phyloP scores from a whole-genome alignment of 1,284 basidiomycete species.

The Irpex sp. region DNA sequence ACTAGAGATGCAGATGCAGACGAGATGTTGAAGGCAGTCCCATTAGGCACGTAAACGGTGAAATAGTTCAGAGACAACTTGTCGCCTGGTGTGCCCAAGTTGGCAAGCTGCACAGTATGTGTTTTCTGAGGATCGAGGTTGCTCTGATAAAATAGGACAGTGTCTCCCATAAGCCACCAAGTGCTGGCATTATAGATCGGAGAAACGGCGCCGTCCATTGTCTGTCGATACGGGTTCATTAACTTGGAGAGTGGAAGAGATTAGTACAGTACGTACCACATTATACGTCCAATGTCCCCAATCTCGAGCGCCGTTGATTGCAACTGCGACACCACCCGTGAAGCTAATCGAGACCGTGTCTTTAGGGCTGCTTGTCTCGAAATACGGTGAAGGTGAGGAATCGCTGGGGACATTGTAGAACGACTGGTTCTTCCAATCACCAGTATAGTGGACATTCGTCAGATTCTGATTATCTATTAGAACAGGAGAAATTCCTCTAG shows the following conservation, averaged over 20 bases:
- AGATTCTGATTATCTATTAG: conserved; percentile 6
- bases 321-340: conserved; percentile 9
- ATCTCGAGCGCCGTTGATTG: conserved; percentile 7
- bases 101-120: conserved; percentile 5
- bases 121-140: conserved; percentile 3
- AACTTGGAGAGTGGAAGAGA: neutral
- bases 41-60: conserved; percentile 6
- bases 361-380: conserved; percentile 3
- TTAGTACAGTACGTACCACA: conserved; percentile 4
- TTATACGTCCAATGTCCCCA: conserved; percentile 15
- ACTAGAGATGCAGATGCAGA: neutral
- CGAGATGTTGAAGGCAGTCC: neutral
- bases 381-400: conserved; percentile 3
- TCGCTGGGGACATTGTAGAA: conserved; percentile 6
- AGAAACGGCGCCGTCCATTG: conserved; percentile 3
- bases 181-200: conserved; percentile 8
- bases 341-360: conserved; percentile 9
- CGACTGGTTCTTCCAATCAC: conserved; percentile 4
- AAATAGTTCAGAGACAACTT: conserved; percentile 9
- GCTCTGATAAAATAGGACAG: conserved; percentile 10
- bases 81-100: conserved; percentile 4
- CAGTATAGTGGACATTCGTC: conserved; percentile 5
- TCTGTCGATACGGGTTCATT: neutral
- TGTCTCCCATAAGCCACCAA: conserved; percentile 10
- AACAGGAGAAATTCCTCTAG: neutral